phyloP scores from a whole-genome alignment of 169 alveolate genomes.

The Plasmodium inui region DNA sequence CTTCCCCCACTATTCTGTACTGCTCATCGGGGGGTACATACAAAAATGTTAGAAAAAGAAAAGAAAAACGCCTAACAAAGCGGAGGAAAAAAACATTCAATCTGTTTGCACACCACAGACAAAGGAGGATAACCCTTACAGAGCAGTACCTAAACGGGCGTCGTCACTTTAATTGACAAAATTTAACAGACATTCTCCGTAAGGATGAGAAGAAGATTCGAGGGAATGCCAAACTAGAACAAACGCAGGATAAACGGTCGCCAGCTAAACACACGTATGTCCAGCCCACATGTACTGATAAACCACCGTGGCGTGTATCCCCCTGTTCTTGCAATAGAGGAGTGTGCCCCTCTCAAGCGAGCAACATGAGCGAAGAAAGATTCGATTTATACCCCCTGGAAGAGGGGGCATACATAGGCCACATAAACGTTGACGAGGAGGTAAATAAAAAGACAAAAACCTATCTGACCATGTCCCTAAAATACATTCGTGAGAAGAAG shows the following conservation, averaged over 20 bases:
- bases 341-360: neutral
- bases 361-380: slow-evolving; percentile 15
- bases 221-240: neutral
- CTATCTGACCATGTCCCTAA: slow-evolving; percentile 2
- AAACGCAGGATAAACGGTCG: neutral
- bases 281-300: neutral
- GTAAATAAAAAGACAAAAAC: slow-evolving; percentile 14
- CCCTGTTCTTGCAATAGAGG: no score
- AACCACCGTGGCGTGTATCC: neutral
- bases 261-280: neutral
- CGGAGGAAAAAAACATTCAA: neutral
- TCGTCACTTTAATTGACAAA: neutral
- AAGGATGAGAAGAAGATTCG: neutral
- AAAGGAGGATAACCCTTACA: neutral
- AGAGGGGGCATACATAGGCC: slow-evolving; percentile 5
- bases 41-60: no score
- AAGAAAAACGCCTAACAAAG: neutral
- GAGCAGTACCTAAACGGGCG: no score
- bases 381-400: slow-evolving; percentile 33
- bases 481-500: slow-evolving; percentile 44
- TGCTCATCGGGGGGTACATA: neutral
- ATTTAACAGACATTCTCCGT: neutral
- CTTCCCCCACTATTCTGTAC: neutral
- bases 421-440: slow-evolving; percentile 32
- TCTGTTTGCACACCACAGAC: neutral